Base-by-base conservation (phyloP, 2,329 filamentous ascomycete genomes). In the Pezicula carpinea region DNA sequence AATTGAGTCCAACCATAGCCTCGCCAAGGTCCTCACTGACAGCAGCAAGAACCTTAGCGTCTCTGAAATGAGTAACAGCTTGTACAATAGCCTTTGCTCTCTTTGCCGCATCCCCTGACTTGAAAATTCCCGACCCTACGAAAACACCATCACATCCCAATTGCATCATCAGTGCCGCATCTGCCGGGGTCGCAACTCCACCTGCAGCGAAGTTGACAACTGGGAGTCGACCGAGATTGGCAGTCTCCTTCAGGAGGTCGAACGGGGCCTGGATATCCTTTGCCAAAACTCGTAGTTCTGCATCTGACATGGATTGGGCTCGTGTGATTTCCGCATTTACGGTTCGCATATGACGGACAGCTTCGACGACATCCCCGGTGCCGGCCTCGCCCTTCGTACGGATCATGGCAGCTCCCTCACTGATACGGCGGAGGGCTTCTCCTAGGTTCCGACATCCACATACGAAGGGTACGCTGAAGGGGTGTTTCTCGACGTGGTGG, bases 81-180 rank as follows among this genome's bases (percentile, higher is more conserved):
- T 91, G 85, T 44, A 99, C 93, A 61, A 99, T 97, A 32, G 93
- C 93, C 74, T 85, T 89, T 13, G 93, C 93, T 51, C 93, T 77
- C 82, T 92, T 89, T 38, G 85, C 82, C 18, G 93, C 87, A 68
- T 97, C 85, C 15, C 92, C 92, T 5, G 83, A 89, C 81, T 97
- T 97, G 81, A 99, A 99, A 69, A 97, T 97, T 22, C 93, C 93
- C 48, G 83, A 90, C 22, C 93, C 93, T 31, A 99, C 93, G 65
- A 99, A 99, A 31, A 99, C 93, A 49, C 93, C 93, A 64, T 99
- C 93, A 64, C 93, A 97, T 51, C 93, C 93, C 54, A 99, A 75
- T 76, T 97, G 92, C 93, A 99, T 99, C 92, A 99, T 89, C 72
- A 99, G 75, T 2, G 93, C 93, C 0, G 93, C 93, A 69, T 99